A percentile compares a stretch with the other conserved stretches of the same genome.
Conservation (phyloP, 2,329 filamentous ascomycete genomes). For the Aspergillus costaricaensis region DNA sequence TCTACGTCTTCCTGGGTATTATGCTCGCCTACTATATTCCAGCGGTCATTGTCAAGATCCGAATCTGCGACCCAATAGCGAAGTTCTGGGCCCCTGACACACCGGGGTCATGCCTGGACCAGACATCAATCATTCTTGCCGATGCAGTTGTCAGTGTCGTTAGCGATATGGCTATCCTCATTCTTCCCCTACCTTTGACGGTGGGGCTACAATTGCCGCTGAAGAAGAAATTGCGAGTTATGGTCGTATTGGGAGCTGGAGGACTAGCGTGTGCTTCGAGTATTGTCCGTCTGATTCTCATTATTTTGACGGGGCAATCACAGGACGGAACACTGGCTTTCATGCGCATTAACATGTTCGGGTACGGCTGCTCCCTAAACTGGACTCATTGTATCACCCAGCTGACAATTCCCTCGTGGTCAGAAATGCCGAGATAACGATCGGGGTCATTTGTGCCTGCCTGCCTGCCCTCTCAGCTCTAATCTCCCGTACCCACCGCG, state of each 20-base stretch:
- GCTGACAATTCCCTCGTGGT: slow-evolving; percentile 23
- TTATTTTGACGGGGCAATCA: slow-evolving; percentile 25
- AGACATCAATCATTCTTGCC: slow-evolving; percentile 49
- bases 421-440: slow-evolving; percentile 43
- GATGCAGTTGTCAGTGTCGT: slow-evolving; percentile 61
- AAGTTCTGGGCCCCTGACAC: slow-evolving; percentile 42
- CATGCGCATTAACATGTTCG: slow-evolving; percentile 36
- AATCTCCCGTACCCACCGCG: slow-evolving; percentile 35
- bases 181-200: slow-evolving; percentile 53
- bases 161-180: slow-evolving; percentile 57
- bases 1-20: slow-evolving; percentile 42
- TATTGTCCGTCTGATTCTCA: slow-evolving; percentile 31
- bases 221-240: slow-evolving; percentile 50
- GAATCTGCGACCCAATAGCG: slow-evolving; percentile 45
- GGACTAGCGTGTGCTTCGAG: slow-evolving; percentile 32
- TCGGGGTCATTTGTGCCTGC: slow-evolving; percentile 45
- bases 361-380: slow-evolving; percentile 31
- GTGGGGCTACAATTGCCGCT: slow-evolving; percentile 48
- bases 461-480: slow-evolving; percentile 42
- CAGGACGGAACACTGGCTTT: slow-evolving; percentile 29
- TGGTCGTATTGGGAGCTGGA: slow-evolving; percentile 54
- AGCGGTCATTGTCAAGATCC: slow-evolving; percentile 46
- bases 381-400: background rate
- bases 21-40: slow-evolving; percentile 46
- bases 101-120: slow-evolving; percentile 28